phyloP scores from a whole-genome alignment of 331 rosid genomes.

The Malus hybrid region DNA sequence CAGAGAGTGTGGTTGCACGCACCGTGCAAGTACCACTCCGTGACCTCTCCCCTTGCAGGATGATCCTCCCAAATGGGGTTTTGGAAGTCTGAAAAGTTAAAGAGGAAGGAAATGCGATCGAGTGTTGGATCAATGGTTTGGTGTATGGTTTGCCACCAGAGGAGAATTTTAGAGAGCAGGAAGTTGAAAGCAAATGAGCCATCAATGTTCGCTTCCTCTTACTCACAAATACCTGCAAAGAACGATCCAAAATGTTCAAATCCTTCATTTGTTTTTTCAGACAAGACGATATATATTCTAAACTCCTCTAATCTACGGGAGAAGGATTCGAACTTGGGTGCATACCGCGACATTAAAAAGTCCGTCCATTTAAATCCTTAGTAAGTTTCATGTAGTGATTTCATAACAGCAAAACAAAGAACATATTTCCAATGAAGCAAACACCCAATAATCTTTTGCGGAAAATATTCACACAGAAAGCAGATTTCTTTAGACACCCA shows the following conservation, averaged over 20 bases:
- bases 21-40: conserved; percentile 21
- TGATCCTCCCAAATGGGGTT: conserved; percentile 39
- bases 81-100: conserved; percentile 27
- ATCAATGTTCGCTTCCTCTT: conserved; percentile 25
- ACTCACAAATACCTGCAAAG: conserved; percentile 30
- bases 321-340: not conserved
- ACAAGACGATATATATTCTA: not conserved
- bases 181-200: conserved; percentile 75
- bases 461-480: not conserved
- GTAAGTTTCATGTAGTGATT: not conserved
- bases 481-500: not conserved
- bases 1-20: conserved; percentile 51
- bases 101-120: conserved; percentile 28
- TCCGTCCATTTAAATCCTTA: not conserved
- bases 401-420: not conserved
- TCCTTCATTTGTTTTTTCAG: not conserved
- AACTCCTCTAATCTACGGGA: not conserved
- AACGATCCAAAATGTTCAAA: conserved; percentile 3
- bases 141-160: conserved; percentile 41
- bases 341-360: not conserved
- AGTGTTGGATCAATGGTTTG: conserved; percentile 34
- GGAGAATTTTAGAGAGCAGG: conserved; percentile 50
- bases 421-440: no score
- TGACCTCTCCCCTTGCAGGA: conserved; percentile 33
- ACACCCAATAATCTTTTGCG: not conserved